Base-by-base conservation (phyloP, 768 basidiomycete genomes). In the Nidularia pulvinata region DNA sequence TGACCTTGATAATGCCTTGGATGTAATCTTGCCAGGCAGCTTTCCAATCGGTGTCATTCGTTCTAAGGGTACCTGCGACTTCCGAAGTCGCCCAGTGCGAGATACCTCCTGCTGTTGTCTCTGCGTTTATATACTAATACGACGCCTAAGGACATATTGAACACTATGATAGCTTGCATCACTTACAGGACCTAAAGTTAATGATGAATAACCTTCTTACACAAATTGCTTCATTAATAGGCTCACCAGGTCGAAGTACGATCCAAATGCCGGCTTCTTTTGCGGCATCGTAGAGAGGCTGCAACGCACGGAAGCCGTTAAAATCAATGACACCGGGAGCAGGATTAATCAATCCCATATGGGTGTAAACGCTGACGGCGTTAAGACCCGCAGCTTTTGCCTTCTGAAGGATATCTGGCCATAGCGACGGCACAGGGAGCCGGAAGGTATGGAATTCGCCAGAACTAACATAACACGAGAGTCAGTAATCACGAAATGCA, bases 361-460 rank as follows among this genome's bases (percentile, higher is more conserved):
- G 90, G 0, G 83, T 83, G 60, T 93, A 93, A 25, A 93, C 80
- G 57, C 88, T 89, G 58, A 91, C 70, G 0, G 82, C 82, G 59
- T 93, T 94, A 55, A 94, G 73, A 9, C 92, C 92, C 0, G 88
- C 84, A 4, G 90, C 92, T 61, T 90, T 90, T 55, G 83, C 74
- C 63, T 90, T 93, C 58, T 93, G 85, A 42, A 93, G 79, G 48
- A 93, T 84, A 61, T 93, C 92, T 10, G 83, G 77, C 91, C 92
- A 94, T 52, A 93, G 67, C 3, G 82, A 82, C 13, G 88, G 89
- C 0, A 92, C 86, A 7, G 90, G 92, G 6, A 93, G 70, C 22
- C 90, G 82, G 72, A 89, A 93, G 0, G 89, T 83, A 61, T 93
- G 92, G 65, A 92, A 91, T 66, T 93, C 92, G 53, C 92, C 92